A percentile compares a stretch with the other conserved stretches of the same genome.
phyloP scores from a whole-genome alignment of 2,329 filamentous ascomycete genomes.

The Stylonectria norvegica region DNA sequence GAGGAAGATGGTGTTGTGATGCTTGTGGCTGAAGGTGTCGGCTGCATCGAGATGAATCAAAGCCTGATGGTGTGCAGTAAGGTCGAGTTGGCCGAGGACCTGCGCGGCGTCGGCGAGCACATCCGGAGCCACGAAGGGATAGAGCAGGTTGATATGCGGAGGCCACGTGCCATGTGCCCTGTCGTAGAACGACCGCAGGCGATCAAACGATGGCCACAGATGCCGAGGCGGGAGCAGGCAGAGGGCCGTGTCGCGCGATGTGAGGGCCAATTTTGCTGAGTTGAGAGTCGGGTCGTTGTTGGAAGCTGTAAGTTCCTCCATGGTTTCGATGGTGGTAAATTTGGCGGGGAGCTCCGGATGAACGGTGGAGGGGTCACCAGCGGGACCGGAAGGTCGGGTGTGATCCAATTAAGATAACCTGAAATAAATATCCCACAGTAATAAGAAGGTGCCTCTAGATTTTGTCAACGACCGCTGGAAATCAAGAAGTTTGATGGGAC shows the following conservation, averaged over 20 bases:
- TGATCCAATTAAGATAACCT: too few relatives aligned
- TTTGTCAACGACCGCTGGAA: too few relatives aligned
- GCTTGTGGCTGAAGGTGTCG: slow-evolving; percentile 47
- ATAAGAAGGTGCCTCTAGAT: too few relatives aligned
- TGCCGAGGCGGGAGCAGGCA: slow-evolving; percentile 54
- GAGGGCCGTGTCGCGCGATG: slow-evolving; percentile 56
- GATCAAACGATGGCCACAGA: slow-evolving; percentile 48
- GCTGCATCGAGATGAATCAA: slow-evolving; percentile 37
- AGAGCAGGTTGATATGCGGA: slow-evolving; percentile 63
- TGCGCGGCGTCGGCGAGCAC: slow-evolving; percentile 42
- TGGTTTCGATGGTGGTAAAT: too few relatives aligned
- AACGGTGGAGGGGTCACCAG: too few relatives aligned
- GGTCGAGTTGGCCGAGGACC: slow-evolving; percentile 17
- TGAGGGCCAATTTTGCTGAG: slow-evolving; percentile 15
- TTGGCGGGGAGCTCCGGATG: too few relatives aligned
- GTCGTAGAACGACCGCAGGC: slow-evolving; percentile 60
- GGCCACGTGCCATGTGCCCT: slow-evolving; percentile 61
- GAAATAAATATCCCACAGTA: too few relatives aligned
- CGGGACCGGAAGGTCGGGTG: too few relatives aligned
- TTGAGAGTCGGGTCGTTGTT: too few relatives aligned
- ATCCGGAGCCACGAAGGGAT: slow-evolving; percentile 58
- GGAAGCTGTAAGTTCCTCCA: slow-evolving; percentile 15
- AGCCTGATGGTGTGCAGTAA: slow-evolving; percentile 7
- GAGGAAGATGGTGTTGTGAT: slow-evolving; percentile 49
- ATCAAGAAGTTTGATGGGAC: too few relatives aligned